Evolutionary conservation across 768 basidiomycete species (phyloP).

Genomic region (Hysterangium stoloniferum): DNA sequence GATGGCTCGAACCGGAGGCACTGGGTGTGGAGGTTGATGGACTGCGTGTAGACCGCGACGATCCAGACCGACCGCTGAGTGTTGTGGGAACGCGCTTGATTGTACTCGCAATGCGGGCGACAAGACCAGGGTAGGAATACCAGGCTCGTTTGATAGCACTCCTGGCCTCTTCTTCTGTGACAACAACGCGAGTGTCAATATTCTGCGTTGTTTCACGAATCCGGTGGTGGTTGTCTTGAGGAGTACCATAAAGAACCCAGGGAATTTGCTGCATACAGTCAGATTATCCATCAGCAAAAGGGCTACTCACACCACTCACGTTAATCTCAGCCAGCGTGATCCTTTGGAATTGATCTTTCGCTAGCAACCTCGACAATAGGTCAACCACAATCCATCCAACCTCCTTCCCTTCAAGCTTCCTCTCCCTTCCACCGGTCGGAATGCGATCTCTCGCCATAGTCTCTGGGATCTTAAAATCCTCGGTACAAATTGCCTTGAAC

Average conservation of each 20-base stretch:
- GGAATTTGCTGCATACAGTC: slow-evolving; percentile 21
- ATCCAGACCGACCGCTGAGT: background rate
- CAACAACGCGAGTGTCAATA: slow-evolving; percentile 40
- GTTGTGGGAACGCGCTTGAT: slow-evolving; percentile 6
- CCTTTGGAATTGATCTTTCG: slow-evolving; percentile 69
- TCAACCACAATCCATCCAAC: slow-evolving; percentile 56
- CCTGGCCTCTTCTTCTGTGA: slow-evolving; percentile 71
- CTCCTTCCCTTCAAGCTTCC: slow-evolving; percentile 26
- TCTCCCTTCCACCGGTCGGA: slow-evolving; percentile 55
- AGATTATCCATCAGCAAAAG: slow-evolving; percentile 15
- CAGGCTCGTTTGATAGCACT: slow-evolving; percentile 42
- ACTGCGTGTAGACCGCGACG: background rate
- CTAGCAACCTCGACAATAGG: slow-evolving; percentile 66
- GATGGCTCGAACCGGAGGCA: background rate
- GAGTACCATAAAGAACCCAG: slow-evolving; percentile 47
- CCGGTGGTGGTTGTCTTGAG: slow-evolving; percentile 65
- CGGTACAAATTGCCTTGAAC: slow-evolving; percentile 71
- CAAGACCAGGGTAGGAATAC: background rate
- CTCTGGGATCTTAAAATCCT: slow-evolving; percentile 60
- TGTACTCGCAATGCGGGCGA: background rate
- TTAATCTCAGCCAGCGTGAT: slow-evolving; percentile 80
- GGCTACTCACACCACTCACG: slow-evolving; percentile 39
- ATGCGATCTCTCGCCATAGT: slow-evolving; percentile 67
- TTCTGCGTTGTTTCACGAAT: slow-evolving; percentile 51
- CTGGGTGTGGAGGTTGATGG: too few relatives aligned